These are phyloP conservation scores for Chrysopogon serrulatus DNA, from an alignment of 176 grass and related monocot genomes.

Conservation along the genomic window DNA sequence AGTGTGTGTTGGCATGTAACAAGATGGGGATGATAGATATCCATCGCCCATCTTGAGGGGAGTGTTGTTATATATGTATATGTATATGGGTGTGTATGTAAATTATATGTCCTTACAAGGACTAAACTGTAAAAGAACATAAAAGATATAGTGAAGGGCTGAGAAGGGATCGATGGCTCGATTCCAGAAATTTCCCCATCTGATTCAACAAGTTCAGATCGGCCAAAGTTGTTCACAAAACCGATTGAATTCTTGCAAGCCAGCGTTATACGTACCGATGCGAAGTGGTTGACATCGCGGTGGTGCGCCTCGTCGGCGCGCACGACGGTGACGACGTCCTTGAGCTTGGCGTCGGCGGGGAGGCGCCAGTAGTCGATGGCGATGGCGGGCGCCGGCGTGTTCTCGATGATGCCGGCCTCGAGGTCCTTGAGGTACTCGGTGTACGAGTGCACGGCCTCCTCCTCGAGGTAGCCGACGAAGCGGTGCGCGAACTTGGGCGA, in stretches of 20 bases:
- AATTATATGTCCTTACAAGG: too few relatives aligned
- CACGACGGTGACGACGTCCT: constrained; percentile 84
- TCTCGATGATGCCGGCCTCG: constrained; percentile 61
- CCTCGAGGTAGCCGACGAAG: constrained; percentile 85
- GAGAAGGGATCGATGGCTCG: too few relatives aligned
- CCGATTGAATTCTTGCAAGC: not conserved
- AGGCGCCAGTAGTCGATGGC: constrained; percentile 97
- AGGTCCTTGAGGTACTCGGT: constrained; percentile 88
- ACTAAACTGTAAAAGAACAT: too few relatives aligned
- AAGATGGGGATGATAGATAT: too few relatives aligned
- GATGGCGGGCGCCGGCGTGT: constrained; percentile 84
- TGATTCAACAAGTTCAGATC: not conserved
- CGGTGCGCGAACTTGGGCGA: constrained; percentile 98
- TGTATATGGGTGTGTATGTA: too few relatives aligned
- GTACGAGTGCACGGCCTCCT: constrained; percentile 95
- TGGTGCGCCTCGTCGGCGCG: constrained; percentile 97
- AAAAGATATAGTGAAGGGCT: too few relatives aligned
- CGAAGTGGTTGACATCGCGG: constrained; percentile 94
- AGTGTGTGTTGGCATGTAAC: too few relatives aligned
- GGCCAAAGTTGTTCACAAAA: too few relatives aligned
- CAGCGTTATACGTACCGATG: constrained; percentile 33
- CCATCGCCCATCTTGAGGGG: too few relatives aligned
- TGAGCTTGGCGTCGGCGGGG: constrained; percentile 72
- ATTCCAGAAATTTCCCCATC: too few relatives aligned
- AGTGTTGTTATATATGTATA: too few relatives aligned